These are phyloP conservation scores for Mycena indigotica DNA, from an alignment of 768 basidiomycete genomes.

Conservation along the genomic window DNA sequence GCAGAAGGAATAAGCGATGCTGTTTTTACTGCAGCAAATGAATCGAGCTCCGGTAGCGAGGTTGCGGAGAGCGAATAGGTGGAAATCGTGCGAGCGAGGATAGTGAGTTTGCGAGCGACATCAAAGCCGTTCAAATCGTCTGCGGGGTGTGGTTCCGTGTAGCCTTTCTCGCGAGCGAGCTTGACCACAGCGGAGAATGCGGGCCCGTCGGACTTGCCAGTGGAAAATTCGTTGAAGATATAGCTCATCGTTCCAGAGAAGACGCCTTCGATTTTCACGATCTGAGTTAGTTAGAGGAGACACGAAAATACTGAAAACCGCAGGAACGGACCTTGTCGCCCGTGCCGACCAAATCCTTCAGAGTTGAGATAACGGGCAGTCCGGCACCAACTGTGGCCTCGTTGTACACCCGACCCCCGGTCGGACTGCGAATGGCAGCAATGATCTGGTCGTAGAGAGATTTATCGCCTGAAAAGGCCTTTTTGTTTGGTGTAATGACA, in stretches of 20 bases:
- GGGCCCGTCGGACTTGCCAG: constrained; percentile 65
- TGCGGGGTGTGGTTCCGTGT: constrained; percentile 96
- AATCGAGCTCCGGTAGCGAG: constrained; percentile 61
- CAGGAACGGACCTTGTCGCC: constrained; percentile 77
- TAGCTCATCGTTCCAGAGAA: constrained; percentile 98
- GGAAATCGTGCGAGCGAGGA: constrained; percentile 81
- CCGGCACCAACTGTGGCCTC: constrained; percentile 97
- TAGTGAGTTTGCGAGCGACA: constrained; percentile 95
- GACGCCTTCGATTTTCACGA: constrained; percentile 93
- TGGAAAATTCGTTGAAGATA: constrained; percentile 96
- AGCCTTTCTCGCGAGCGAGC: constrained; percentile 88
- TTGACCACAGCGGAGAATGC: constrained; percentile 89
- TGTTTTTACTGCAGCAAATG: constrained; percentile 80
- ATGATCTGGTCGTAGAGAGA: constrained; percentile 71
- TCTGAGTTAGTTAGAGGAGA: constrained; percentile 36
- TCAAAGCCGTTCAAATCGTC: constrained; percentile 97
- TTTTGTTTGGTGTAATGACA: constrained; percentile 97
- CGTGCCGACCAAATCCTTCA: constrained; percentile 89
- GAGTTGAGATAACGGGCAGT: constrained; percentile 85
- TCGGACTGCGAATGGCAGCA: constrained; percentile 49
- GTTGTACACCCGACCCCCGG: constrained; percentile 71
- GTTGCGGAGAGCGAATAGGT: constrained; percentile 35
- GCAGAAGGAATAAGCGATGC: constrained; percentile 82
- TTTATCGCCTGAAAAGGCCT: constrained; percentile 81
- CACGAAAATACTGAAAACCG: background rate